Percentiles rank a stretch among this genome's conserved stretches.
These are phyloP conservation scores for Hypsizygus marmoreus DNA, from an alignment of 768 basidiomycete species.

Conservation along the genomic window DNA sequence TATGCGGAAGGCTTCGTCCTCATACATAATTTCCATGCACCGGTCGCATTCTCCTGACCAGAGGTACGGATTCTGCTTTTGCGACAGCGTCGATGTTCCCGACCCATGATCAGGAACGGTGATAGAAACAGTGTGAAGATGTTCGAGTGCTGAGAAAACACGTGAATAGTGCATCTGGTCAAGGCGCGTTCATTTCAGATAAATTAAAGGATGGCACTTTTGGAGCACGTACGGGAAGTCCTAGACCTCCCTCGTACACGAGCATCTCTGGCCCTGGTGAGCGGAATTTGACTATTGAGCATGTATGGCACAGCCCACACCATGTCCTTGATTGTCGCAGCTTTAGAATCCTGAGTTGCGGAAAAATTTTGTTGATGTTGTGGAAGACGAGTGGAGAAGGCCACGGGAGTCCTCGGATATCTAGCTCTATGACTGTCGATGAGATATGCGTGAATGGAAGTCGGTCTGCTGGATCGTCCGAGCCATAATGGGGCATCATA, in stretches of 20 bases:
- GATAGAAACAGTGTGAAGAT: conserved; percentile 32
- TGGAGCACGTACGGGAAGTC: conserved; percentile 31
- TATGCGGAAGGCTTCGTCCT: conserved; percentile 29
- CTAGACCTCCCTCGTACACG: conserved; percentile 32
- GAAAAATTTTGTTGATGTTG: conserved; percentile 21
- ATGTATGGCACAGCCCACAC: conserved; percentile 39
- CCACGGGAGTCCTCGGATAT: conserved; percentile 32
- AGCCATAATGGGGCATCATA: conserved; percentile 15
- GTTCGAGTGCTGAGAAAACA: conserved; percentile 19
- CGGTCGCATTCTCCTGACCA: conserved; percentile 41
- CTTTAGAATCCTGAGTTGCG: conserved; percentile 24
- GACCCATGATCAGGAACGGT: conserved; percentile 27
- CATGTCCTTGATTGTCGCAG: conserved; percentile 29
- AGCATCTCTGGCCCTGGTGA: conserved; percentile 25
- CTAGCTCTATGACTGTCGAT: conserved; percentile 25
- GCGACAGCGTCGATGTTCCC: conserved; percentile 18
- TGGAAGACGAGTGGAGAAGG: conserved; percentile 32
- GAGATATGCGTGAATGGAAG: conserved; percentile 29
- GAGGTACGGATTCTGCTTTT: conserved; percentile 22
- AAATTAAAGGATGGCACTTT: background rate
- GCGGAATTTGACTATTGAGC: conserved; percentile 26
- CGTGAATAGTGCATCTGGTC: conserved; percentile 36
- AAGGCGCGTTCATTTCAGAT: background rate
- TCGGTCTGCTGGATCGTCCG: conserved; percentile 13
- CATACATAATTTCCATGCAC: conserved; percentile 38